These are phyloP conservation scores for Alternaria alternata DNA, from an alignment of 2,329 filamentous ascomycete genomes.

Conservation along the genomic window DNA sequence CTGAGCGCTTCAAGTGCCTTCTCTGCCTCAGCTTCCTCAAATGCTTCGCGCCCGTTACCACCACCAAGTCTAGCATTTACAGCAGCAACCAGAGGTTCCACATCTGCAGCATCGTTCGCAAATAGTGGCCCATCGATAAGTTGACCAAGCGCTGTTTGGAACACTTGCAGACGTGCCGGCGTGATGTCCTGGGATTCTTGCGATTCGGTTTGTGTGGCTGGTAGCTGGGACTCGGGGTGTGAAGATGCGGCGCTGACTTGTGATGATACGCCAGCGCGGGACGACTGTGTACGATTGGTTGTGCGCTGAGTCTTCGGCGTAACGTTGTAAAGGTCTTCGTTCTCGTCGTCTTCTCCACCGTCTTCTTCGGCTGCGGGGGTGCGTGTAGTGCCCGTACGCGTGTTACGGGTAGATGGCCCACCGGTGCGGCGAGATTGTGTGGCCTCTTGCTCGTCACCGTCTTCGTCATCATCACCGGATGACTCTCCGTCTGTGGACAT, in stretches of 20 bases:
- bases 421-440: constrained; percentile 50
- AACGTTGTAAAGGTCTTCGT: constrained; percentile 63
- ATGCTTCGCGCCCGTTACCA: constrained; percentile 65
- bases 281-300: constrained; percentile 41
- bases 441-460: constrained; percentile 57
- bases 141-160: constrained; percentile 83
- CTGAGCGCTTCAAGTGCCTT: constrained; percentile 82
- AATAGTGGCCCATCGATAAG: constrained; percentile 86
- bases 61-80: constrained; percentile 77
- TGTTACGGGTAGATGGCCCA: constrained; percentile 47
- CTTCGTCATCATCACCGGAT: constrained; percentile 67
- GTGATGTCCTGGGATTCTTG: constrained; percentile 61
- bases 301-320: constrained; percentile 60
- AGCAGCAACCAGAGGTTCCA: constrained; percentile 76
- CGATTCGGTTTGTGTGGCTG: constrained; percentile 60
- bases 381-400: constrained; percentile 32
- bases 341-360: constrained; percentile 61
- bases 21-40: constrained; percentile 75
- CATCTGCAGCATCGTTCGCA: constrained; percentile 80
- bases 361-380: constrained; percentile 48
- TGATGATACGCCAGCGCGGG: constrained; percentile 53
- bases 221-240: constrained; percentile 75
- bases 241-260: constrained; percentile 82
- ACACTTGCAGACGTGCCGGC: constrained; percentile 71
- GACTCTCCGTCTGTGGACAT: constrained; percentile 66